phyloP scores from a whole-genome alignment of 2,329 filamentous ascomycete genomes.

The Peltaster fructicola region DNA sequence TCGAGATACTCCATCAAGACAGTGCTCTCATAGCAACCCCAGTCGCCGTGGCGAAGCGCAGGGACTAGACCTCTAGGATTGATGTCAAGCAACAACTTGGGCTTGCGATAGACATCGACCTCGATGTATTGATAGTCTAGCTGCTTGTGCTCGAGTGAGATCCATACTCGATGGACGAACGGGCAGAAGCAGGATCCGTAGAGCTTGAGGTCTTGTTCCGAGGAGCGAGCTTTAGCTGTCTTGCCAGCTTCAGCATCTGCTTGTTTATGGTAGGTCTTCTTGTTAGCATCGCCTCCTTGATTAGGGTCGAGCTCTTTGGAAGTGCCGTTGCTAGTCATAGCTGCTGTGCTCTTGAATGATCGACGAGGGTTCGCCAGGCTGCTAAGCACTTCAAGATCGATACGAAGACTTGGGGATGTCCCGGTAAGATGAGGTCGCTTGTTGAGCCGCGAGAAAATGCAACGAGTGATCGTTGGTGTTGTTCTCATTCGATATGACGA shows the following conservation, averaged over 20 bases:
- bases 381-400: too few species aligned
- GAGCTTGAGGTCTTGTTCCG: conserved; percentile 54
- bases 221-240: conserved; percentile 53
- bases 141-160: conserved; percentile 63
- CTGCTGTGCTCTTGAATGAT: too few species aligned
- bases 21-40: conserved; percentile 66
- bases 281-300: conserved; percentile 29
- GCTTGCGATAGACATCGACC: conserved; percentile 62
- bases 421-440: too few species aligned
- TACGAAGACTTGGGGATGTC: too few species aligned
- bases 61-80: conserved; percentile 64
- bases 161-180: conserved; percentile 80
- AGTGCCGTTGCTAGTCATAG: conserved; percentile 5
- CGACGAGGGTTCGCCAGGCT: too few species aligned
- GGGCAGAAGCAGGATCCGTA: conserved; percentile 76
- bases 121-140: conserved; percentile 75
- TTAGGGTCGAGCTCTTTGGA: conserved; percentile 23
- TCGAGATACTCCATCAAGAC: conserved; percentile 81
- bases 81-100: conserved; percentile 51
- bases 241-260: conserved; percentile 51
- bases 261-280: conserved; percentile 54
- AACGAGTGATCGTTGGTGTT: too few species aligned
- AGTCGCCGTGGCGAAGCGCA: conserved; percentile 58
- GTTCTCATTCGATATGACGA: too few species aligned
- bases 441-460: too few species aligned